Percentiles rank a stretch among this genome's conserved stretches.
Conservation (phyloP, 192 early-diverging fungal genomes). For the Piromyces finnis region DNA sequence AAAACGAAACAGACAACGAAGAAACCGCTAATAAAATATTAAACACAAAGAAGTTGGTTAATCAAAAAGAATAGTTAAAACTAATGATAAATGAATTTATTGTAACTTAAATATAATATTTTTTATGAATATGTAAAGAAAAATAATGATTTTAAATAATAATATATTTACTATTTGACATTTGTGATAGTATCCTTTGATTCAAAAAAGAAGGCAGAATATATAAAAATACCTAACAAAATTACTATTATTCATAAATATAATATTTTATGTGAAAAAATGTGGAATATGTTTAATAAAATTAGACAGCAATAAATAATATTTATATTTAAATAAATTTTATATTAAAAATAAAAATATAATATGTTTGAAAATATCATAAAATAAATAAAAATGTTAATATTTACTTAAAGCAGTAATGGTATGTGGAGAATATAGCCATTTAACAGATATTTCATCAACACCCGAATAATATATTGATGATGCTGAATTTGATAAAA, state of each 20-base stretch:
- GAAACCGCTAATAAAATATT: not conserved
- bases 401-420: not conserved
- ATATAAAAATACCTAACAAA: not conserved
- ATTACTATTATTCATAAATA: not conserved
- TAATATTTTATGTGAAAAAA: no score
- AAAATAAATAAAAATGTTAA: not conserved
- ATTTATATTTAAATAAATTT: no score
- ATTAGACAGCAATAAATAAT: no score
- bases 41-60: no score
- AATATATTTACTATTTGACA: not conserved
- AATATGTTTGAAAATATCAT: not conserved
- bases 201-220: not conserved
- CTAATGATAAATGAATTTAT: no score
- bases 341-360: not conserved
- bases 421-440: not conserved
- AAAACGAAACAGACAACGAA: conserved; percentile 17
- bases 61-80: no score
- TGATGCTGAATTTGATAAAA: not conserved
- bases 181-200: not conserved
- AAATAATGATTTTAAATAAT: no score
- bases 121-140: no score
- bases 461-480: not conserved
- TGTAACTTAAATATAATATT: no score
- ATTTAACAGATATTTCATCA: not conserved
- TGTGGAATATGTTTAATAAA: no score